Evolutionary conservation across 1,284 basidiomycete genomes (phyloP).

Genomic region (Puccinia triticina): DNA sequence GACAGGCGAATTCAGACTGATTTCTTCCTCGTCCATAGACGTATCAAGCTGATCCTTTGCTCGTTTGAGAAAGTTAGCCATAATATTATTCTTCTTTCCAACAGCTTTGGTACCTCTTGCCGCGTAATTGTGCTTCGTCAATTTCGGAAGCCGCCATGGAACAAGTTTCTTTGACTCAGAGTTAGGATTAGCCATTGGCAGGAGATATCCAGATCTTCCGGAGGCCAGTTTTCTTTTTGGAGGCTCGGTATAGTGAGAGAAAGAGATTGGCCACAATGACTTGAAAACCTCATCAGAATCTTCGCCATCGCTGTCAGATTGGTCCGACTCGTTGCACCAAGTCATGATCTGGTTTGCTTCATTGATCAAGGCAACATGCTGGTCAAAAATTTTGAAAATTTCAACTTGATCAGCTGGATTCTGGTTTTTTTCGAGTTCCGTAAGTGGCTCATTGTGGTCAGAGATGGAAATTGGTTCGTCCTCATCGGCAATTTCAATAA

Average conservation of each 20-base stretch:
- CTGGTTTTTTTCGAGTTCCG: neutral
- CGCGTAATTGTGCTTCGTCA: conserved; percentile 1
- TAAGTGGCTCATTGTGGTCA: too few relatives aligned
- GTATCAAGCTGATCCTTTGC: neutral
- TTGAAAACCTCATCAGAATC: neutral
- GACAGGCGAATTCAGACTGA: neutral
- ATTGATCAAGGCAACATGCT: neutral
- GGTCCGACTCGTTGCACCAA: conserved; percentile 6
- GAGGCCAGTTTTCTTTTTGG: neutral
- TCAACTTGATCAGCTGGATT: too few relatives aligned
- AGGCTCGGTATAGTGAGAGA: neutral
- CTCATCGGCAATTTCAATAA: too few relatives aligned
- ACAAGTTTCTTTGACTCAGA: neutral
- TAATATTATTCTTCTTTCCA: conserved; percentile 2
- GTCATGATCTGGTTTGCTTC: neutral
- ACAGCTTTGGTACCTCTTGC: neutral
- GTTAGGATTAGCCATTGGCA: neutral
- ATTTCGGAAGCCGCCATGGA: too few relatives aligned
- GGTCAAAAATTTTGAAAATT: neutral
- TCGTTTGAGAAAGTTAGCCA: conserved; percentile 1
- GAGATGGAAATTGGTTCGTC: neutral
- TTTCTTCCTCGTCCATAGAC: neutral
- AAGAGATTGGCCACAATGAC: conserved; percentile 2
- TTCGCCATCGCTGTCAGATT: neutral
- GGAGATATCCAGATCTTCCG: neutral